Base-by-base conservation (phyloP, 352 stramenopile species). In the Phytophthora palmivora region DNA sequence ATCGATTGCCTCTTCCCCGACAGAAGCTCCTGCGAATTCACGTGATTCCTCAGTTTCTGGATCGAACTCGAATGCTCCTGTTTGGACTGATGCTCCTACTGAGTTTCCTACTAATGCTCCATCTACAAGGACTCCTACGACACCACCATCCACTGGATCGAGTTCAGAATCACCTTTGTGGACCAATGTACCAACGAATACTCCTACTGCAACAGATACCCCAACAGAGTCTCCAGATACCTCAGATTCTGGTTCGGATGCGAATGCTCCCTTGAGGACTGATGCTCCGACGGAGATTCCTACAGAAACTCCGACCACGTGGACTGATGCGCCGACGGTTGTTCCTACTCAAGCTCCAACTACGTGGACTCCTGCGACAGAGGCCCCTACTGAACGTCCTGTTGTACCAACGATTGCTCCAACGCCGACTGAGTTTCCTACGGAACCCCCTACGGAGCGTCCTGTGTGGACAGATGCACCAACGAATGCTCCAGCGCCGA, bases 81-180 rank as follows among this genome's bases (percentile, higher is more conserved):
- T 44, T n/a, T 42, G 28, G 32, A 69, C 59, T 2, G 19, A 62
- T 11, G 36, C 45, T 3, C 50, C 59, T 15, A 58, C 60, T 22
- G 21, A 49, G 7, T 32, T 34, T 6, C 56, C 56, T 16, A 42
- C 51, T 3, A 22, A 53, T 12, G 32, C 47, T 4, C 46, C 37
- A 10, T 18, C 43, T 11, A 50, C 56, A 5, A 16, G 18, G 38
- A 28, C 24, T 28, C 24, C 24, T 28, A 28, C 24, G 6, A 28
- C 24, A 3, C 6, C 24, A 28, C 39, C 49, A 36, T 28, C 16
- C 30, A 46, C 49, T 36, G 47, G 32, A 21, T 55, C 47, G 5
- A 26, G 32, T 10, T 58, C 51, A 18, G 18, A 41, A 10, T 32
- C 19, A 8, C 32, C 34, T 12, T 4, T 16, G 39, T 28, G 19